Base-by-base conservation (phyloP, 305 asterid species). In the Fraxinus sp. region DNA sequence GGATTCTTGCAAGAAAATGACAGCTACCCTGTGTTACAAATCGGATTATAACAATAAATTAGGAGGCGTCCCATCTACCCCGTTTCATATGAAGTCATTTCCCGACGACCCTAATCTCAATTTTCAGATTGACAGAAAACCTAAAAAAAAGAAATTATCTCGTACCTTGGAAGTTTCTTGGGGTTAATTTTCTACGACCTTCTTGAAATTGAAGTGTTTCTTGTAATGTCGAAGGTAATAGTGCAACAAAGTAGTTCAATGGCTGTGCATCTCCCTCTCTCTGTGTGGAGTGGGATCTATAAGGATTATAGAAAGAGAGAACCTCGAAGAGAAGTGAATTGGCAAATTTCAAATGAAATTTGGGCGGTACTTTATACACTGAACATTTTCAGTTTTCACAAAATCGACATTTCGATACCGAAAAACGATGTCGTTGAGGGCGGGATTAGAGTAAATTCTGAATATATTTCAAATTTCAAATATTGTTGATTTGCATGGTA, bases 331-430 rank as follows among this genome's bases (percentile, higher is more conserved):
- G 83, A 85, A 59, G 85, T 87, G 89, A 86, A 86, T 20, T 80
- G 94, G 92, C 90, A 83, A 89, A 81, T 10, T 90, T 92, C 79
- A 88, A 89, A 81, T 87, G 87, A 84, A 81, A 1, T 80, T 89
- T 82, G 87, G 89, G 93, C 92, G 95, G 89, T 66, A 83, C 43
- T 84, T 77, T 79, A 86, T 80, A 77, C 86, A 68, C 26, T 14
- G 32, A 57, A 55, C 5, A 7, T 18, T 57, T 57, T 20, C 74
- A 66, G 18, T 26, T 66, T 64, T 66, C 32, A 66, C 36, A 10
- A 24, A 64, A 24, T 26, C 74, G 74, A 66, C 20, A 66, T 66
- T 11, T 66, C 7, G 18, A 66, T 26, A 24, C 2, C 2, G 1
- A 26, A 66, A 66, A 66, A 66, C 74, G 74, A 30, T 26, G 74